Base-by-base conservation (phyloP, 2,329 filamentous ascomycete species). In the Rachicladosporium sp. region DNA sequence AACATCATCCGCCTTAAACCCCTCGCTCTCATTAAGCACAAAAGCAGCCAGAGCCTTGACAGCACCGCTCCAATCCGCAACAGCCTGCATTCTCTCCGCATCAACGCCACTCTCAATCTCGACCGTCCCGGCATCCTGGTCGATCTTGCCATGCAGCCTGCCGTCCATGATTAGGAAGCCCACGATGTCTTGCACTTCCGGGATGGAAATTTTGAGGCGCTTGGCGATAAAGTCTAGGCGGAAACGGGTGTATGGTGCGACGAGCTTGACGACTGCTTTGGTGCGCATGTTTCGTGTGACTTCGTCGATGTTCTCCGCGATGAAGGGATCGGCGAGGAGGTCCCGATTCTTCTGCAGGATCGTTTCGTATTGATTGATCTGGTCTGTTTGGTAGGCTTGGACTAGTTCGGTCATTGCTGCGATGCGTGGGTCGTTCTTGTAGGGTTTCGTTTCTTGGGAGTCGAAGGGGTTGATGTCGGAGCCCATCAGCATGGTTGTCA, bases 401-500 rank as follows among this genome's bases (percentile, higher is more conserved):
- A 98, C 91, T 1, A 98, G 74, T 51, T 95, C 84, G 2, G 88
- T 96, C 89, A 98, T 96, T 51, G 87, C 89, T 2, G 86, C 82
- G 51, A 98, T 95, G 42, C 89, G 83, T 5, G 87, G 83, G 59
- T 98, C 89, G 50, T 84, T 89, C 65, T 87, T 89, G 70, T 98
- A 98, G 31, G 91, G 91, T 65, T 96, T 96, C n/a, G 89, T 96
- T 67, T 98, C 91, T 61, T 96, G 91, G 6, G 88, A 95, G 63
- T 96, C 89, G 60, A 98, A 96, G 0, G 91, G 91, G 60, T 96
- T 96, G 74, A 98, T 98, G 62, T 93, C 79, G 31, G 89, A 95
- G 58, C 89, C 88, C 84, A 94, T 95, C 43, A 98, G 71, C 91
- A 98, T 96, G 32, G 89, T 96, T 19, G 89, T 89, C 43, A 98